Base-by-base conservation (phyloP, 306 rosid species). In the Cucurbita ficifolia region DNA sequence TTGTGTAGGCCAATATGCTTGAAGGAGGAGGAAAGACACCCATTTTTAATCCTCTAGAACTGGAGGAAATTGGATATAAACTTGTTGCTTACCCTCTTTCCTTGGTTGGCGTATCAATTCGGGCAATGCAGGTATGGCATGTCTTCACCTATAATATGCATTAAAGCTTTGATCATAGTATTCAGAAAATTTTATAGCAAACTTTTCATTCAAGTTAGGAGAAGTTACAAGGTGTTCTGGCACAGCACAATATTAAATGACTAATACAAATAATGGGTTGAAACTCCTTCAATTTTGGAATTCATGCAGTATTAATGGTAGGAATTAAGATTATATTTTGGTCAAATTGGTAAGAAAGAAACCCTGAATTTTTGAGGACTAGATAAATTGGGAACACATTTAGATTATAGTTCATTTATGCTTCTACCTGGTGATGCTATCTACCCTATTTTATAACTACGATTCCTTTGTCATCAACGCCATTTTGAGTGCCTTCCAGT, bases 11-110 rank as follows among this genome's bases (percentile, higher is more conserved):
- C 56, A 93, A 88, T 84, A 90, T 93, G 98, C 97, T 93, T 74
- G 97, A 93, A 88, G 98, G 98, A 81, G 98, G 97, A 46, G 98
- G 97, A 36, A 93, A 90, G 84, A 87, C 98, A 52, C 98, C 97
- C 1, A 82, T 93, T 76, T 83, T 88, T 45, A 84, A 48, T 82
- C 96, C 92, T 45, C 82, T 86, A 36, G 98, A 88, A 72, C 93
- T 93, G 38, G 93, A 88, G 81, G 96, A 87, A 18, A 57, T 87
- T 56, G 98, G 98, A 60, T 93, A 78, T 76, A 93, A 90, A 75
- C 71, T 93, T 65, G 97, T 93, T 72, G 87, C 80, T 14, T 93
- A 93, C 83, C 98, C 98, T 19, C 92, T 93, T 69, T 93, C 98
- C 76, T 76, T 93, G 86, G 70, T 93, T 53, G 98, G 96, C 38